Percentiles rank a stretch among this genome's conserved stretches.
These are phyloP conservation scores for Epichloe baconii DNA, from an alignment of 2,329 filamentous ascomycete species.

Conservation along the genomic window DNA sequence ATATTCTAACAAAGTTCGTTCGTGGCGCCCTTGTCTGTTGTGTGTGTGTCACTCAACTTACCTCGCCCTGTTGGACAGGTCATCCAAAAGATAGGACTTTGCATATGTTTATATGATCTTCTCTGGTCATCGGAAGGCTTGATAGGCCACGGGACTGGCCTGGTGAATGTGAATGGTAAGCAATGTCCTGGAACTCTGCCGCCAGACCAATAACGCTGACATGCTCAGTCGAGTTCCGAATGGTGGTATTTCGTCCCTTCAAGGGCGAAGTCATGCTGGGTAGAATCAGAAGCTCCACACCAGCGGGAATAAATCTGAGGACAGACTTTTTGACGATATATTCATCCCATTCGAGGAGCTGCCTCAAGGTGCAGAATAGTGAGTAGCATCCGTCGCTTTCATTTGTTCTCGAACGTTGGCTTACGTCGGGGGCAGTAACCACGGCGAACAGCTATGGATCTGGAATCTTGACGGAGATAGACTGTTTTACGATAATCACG, in stretches of 20 bases:
- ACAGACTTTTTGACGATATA: constrained; percentile 94
- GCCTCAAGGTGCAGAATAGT: constrained; percentile 67
- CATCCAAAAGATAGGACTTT: constrained; percentile 88
- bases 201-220: not conserved
- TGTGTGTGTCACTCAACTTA: not conserved
- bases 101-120: constrained; percentile 85
- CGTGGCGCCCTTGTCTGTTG: not conserved
- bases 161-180: constrained; percentile 85
- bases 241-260: constrained; percentile 91
- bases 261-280: constrained; percentile 86
- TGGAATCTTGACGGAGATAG: constrained; percentile 65
- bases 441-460: constrained; percentile 67
- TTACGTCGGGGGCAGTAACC: constrained; percentile 37
- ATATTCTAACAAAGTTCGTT: constrained; percentile 73
- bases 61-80: constrained; percentile 33
- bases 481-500: constrained; percentile 81
- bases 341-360: constrained; percentile 63
- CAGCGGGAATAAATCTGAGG: constrained; percentile 62
- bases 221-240: constrained; percentile 67
- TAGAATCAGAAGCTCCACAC: constrained; percentile 62
- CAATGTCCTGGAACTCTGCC: not conserved
- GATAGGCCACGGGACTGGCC: constrained; percentile 82
- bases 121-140: constrained; percentile 82
- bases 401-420: not conserved
- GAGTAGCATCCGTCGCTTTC: constrained; percentile 20